These are phyloP conservation scores for Ilyonectria destructans DNA, from an alignment of 2,329 filamentous ascomycete species.

Conservation along the genomic window DNA sequence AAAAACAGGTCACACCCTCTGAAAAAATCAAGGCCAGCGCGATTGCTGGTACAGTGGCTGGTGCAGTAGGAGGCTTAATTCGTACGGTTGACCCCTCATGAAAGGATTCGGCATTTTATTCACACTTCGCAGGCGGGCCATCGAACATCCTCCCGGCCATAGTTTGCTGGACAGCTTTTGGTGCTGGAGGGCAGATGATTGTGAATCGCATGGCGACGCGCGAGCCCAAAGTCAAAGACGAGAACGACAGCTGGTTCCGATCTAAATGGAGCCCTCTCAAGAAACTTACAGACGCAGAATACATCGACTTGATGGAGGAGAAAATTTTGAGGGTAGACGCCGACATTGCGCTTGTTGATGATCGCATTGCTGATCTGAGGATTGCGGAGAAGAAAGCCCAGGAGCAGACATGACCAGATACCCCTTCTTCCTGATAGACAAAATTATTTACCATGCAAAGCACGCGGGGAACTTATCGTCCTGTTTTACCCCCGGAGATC, in stretches of 20 bases:
- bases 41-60: constrained; percentile 80
- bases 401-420: constrained; percentile 28
- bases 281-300: constrained; percentile 81
- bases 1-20: constrained; percentile 67
- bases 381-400: constrained; percentile 32
- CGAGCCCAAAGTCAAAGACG: constrained; percentile 55
- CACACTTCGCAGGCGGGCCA: constrained; percentile 62
- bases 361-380: constrained; percentile 72
- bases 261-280: constrained; percentile 82
- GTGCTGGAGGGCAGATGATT: constrained; percentile 59
- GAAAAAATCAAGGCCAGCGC: constrained; percentile 80
- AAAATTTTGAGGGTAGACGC: constrained; percentile 81
- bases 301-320: constrained; percentile 79
- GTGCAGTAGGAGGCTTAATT: constrained; percentile 70
- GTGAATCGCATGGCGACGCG: constrained; percentile 52
- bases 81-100: constrained; percentile 58
- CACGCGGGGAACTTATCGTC: neutral
- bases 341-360: constrained; percentile 85
- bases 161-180: constrained; percentile 63
- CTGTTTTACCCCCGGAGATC: neutral
- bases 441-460: constrained; percentile 13
- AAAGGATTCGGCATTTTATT: constrained; percentile 26
- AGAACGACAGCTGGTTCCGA: constrained; percentile 62
- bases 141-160: constrained; percentile 68
- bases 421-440: constrained; percentile 26